Base-by-base conservation (phyloP, 176 grass and related monocot genomes). In the Lolium multiflorum region DNA sequence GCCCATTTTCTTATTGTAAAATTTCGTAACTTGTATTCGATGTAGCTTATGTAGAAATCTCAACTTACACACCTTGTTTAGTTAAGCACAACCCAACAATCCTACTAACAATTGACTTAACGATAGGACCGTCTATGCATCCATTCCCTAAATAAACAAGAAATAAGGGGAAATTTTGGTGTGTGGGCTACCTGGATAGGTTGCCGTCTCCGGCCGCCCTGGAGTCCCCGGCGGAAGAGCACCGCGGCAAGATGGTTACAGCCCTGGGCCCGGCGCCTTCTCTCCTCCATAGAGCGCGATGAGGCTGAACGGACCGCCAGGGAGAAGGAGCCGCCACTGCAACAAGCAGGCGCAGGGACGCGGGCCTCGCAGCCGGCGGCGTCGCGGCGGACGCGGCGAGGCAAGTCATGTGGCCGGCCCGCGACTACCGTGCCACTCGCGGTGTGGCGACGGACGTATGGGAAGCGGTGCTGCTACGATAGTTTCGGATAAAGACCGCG, bases 211-310 rank as follows among this genome's bases (percentile, higher is more conserved):
- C 89, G 46, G 85, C 28, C 44, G 74, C 18, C 43, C 58, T 83
- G 81, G 89, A 70, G 44, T 98, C 87, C 38, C 90, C 82, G 83
- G 56, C 69, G 9, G 91, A 75, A 64, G 80, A 92, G 83, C 91
- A 93, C 62, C 85, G 86, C 52, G 54, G 84, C 84, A 81, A 52
- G 60, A 82, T 48, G 39, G 41, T 57, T 15, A 43, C 74, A 59
- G 67, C 41, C 20, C 49, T 43, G 41, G 64, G 35, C 20, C 63
- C 26, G 56, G 31, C 57, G 47, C 63, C 78, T 57, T 41, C 81
- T 20, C 11, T 56, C 38, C 76, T 43, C 39, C 58, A 35, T 26
- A 21, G 55, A 24, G 48, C 59, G 46, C 25, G 55, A 71, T 16
- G 59, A 31, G 41, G 17, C 74, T 26, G 41, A 6, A 21, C 17